Evolutionary conservation across 352 stramenopile genomes (phyloP), one percentile per base, ranked within the genome.

Genomic region (Pythium oligandrum): DNA sequence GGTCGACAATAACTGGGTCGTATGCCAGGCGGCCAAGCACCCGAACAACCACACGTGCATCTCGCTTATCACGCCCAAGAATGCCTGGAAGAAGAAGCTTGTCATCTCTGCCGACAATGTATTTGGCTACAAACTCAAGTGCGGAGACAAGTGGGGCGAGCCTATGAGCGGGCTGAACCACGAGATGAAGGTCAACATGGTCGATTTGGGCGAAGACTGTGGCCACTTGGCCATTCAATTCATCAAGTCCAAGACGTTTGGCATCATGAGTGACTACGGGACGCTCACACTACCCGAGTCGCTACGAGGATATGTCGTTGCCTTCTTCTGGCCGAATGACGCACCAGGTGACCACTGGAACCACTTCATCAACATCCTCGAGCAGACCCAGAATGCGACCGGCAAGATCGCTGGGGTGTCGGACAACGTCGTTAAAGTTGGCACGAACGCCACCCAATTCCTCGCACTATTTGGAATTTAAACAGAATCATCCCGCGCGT

Each of bases 251-350:
- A 59, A 59, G 53, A 53, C 39, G 7, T 53, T 59, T n/a, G 53
- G 53, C 44, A 53, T 59, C 36, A 52, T 46, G 44, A 53, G 35
- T 45, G 46, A 59, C 44, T 59, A 53, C 46, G 53, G 53, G 6
- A 59, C 53, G 26, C 31, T 59, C 34, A 53, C 46, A 45, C 45
- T 59, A 1, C 53, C 53, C 4, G 53, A 59, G 44, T 59, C 53
- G n/a, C 44, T 59, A 31, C 26, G 39, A 11, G 53, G 53, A 33
- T 52, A 53, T 39, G 45, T 52, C 4, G 32, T 59, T 17, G 53
- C 53, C 9, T 59, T 59, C 44, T 59, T 59, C 38, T 59, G 53
- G 53, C 53, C 53, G 9, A 45, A 59, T 6, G 53, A 59, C 36
- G 53, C 53, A 8, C 53, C 53, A 4, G 53, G 53, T 2, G 53